Evolutionary conservation across 177 flowering plant species (phyloP).

Genomic region (Vitis hybrid): DNA sequence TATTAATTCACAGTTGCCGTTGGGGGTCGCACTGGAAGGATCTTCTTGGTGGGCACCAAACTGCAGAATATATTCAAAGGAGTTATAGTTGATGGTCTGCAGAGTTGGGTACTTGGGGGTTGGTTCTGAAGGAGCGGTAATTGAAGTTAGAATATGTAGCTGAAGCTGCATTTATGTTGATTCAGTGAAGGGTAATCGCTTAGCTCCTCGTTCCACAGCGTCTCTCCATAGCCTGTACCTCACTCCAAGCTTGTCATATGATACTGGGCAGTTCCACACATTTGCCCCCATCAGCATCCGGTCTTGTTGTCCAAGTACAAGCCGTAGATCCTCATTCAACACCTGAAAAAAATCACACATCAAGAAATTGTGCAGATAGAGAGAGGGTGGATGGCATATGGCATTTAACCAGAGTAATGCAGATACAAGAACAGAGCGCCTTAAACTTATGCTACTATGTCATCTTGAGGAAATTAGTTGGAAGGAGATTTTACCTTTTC

Average conservation of each 20-base stretch:
- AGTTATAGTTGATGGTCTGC: background rate
- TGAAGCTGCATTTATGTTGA: slow-evolving; percentile 3
- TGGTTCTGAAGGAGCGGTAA: background rate
- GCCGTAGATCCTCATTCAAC: slow-evolving; percentile 84
- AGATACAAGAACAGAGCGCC: too few species aligned
- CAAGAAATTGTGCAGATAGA: background rate
- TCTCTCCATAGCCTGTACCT: slow-evolving; percentile 94
- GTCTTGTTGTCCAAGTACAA: slow-evolving; percentile 94
- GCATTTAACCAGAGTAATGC: too few species aligned
- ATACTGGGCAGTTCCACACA: slow-evolving; percentile 86
- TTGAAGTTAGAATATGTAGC: background rate
- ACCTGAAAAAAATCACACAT: slow-evolving; percentile 44
- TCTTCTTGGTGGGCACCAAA: background rate
- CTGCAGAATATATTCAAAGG: background rate
- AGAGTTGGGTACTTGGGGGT: background rate
- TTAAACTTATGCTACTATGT: too few species aligned
- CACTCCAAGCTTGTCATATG: slow-evolving; percentile 91
- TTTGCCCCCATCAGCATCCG: slow-evolving; percentile 87
- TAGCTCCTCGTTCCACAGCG: slow-evolving; percentile 70
- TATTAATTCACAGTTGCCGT: slow-evolving; percentile 30
- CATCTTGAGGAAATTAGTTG: too few species aligned
- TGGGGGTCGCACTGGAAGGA: background rate
- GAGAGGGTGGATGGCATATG: too few species aligned
- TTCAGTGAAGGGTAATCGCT: slow-evolving; percentile 49
- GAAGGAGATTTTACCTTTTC: slow-evolving; percentile 59